A percentile compares a stretch with the other conserved stretches of the same genome.
Conservation (phyloP, 2,329 filamentous ascomycete species). For the Endoconidiophora laricicola region DNA sequence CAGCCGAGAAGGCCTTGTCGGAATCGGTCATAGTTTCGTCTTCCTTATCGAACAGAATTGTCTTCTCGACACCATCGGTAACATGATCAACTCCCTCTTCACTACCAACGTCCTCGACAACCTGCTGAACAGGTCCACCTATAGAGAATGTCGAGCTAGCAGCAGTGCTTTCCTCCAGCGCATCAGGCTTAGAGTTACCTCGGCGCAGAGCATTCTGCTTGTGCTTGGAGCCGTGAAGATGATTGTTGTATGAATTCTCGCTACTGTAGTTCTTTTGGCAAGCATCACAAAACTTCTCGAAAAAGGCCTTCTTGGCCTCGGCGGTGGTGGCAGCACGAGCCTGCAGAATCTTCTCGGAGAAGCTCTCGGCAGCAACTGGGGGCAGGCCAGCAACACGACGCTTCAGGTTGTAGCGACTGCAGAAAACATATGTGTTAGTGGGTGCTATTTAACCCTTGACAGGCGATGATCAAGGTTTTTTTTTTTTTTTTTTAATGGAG, state of each 20-base stretch:
- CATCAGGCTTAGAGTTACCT: conserved; percentile 28
- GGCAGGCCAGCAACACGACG: conserved; percentile 79
- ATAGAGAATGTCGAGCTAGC: conserved; percentile 85
- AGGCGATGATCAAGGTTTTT: neutral
- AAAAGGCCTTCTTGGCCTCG: conserved; percentile 74
- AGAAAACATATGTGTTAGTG: neutral
- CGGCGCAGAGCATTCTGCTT: conserved; percentile 26
- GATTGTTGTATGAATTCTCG: conserved; percentile 89
- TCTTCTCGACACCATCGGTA: conserved; percentile 57
- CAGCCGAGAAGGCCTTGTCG: conserved; percentile 26
- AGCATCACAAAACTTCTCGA: conserved; percentile 63
- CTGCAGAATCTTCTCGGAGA: conserved; percentile 87
- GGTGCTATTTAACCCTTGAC: conserved; percentile 2
- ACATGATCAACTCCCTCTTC: conserved; percentile 65
- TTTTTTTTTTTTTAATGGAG: too few relatives aligned
- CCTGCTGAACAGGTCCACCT: conserved; percentile 49
- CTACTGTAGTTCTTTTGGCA: conserved; percentile 93
- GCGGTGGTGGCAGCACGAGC: conserved; percentile 73
- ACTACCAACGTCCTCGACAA: conserved; percentile 42
- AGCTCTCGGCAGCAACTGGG: conserved; percentile 79
- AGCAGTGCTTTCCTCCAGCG: conserved; percentile 63
- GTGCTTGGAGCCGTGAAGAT: conserved; percentile 82
- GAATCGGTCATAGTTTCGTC: conserved; percentile 27
- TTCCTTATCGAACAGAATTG: conserved; percentile 39
- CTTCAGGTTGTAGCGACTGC: conserved; percentile 86